Evolutionary conservation across 805 yeast species (phyloP).

Genomic region (Jamesozyma rosinii): DNA sequence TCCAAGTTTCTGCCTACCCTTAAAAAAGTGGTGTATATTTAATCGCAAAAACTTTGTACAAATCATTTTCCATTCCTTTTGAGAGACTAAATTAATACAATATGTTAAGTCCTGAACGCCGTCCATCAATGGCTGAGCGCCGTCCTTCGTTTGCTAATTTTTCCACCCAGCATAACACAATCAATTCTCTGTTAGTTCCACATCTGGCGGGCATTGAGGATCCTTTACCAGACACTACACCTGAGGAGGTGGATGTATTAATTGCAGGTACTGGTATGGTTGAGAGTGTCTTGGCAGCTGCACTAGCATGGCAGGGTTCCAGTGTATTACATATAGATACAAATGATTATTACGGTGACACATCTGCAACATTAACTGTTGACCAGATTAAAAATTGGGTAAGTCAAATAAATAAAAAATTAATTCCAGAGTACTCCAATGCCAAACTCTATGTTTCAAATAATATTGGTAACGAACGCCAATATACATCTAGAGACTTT

Average conservation of each 20-base stretch:
- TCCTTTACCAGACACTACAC: slow-evolving; percentile 49
- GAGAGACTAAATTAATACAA: background rate
- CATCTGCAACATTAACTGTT: slow-evolving; percentile 73
- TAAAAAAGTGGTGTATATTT: too few species aligned
- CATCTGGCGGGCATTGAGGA: slow-evolving; percentile 70
- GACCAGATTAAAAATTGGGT: slow-evolving; percentile 86
- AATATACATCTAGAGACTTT: slow-evolving; percentile 58
- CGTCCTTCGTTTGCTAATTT: slow-evolving; percentile 41
- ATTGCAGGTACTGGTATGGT: slow-evolving; percentile 89
- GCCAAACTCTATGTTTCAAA: slow-evolving; percentile 77
- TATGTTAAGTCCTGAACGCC: slow-evolving; percentile 35
- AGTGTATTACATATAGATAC: slow-evolving; percentile 82
- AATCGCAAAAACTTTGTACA: too few species aligned
- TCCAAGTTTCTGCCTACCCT: too few species aligned
- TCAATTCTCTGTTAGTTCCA: slow-evolving; percentile 40
- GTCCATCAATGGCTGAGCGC: slow-evolving; percentile 61
- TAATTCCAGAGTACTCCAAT: slow-evolving; percentile 41
- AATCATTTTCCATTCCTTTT: background rate
- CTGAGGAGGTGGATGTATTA: slow-evolving; percentile 77
- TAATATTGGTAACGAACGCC: slow-evolving; percentile 31
- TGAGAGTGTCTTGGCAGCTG: slow-evolving; percentile 84
- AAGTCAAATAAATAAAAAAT: slow-evolving; percentile 46
- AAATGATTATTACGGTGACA: slow-evolving; percentile 81
- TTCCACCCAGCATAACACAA: slow-evolving; percentile 8
- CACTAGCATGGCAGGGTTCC: slow-evolving; percentile 98